Base-by-base conservation (phyloP, 148 eudicot genomes). In the Camellia sinensis region DNA sequence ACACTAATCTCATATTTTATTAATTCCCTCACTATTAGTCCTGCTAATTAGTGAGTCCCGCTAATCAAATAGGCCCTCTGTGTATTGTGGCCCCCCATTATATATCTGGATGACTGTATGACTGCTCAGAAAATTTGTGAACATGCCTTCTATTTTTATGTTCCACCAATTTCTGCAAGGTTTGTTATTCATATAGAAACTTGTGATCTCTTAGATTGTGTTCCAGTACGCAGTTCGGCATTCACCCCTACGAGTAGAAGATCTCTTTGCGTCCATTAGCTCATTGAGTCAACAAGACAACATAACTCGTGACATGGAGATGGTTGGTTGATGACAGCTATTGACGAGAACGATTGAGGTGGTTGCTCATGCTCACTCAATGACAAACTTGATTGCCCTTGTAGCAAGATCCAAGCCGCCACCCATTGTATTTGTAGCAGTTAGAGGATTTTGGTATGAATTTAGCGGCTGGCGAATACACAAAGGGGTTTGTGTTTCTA, bases 171-270 rank as follows among this genome's bases (percentile, higher is more conserved):
- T 19, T 67, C 10, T 78, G 46, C 53, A 29, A 52, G 53, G 21
- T 57, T 14, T 61, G 54, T 75, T 29, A 61, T 18, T 82, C 22
- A 5, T 62, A 18, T 13, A 40, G 48, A 80, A 17, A 29, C 73
- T n/a, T 60, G 43, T 70, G 8, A 80, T 65, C 45, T 82, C 75
- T 76, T 86, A 95, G 98, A 87, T 95, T 43, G 76, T 95, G 71
- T 95, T 95, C 88, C 98, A 93, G 82, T 88, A 95, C 87, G 87
- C 87, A 86, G 98, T 83, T 77, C 96, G 97, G 7, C 89, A 80
- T 92, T 84, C 93, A 78, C 96, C 97, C 76, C 83, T 95, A 19
- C 81, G 80, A 68, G 87, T 93, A n/a, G 97, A 93, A 59, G 93
- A 95, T 85, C 84, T 95, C 22, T 57, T 90, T 53, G 89, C 89